A percentile compares a stretch with the other conserved stretches of the same genome.
Conservation (phyloP, 192 early-diverging fungal species). For the Entrophospora sp. region DNA sequence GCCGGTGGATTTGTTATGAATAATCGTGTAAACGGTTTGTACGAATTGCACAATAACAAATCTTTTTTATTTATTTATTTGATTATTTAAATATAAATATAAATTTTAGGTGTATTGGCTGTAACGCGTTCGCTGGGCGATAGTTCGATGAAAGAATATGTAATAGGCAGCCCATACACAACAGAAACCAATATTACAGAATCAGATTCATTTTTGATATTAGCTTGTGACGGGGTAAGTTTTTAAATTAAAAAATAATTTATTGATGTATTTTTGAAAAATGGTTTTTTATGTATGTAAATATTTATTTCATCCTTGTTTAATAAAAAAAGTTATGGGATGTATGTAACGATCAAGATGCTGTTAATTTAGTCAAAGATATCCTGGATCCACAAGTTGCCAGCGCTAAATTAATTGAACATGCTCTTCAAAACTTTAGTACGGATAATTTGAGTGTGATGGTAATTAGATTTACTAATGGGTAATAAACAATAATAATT, state of each 20-base stretch:
- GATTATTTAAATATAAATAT: not conserved
- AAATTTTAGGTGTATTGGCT: slow-evolving; percentile 69
- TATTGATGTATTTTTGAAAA: not conserved
- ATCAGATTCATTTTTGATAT: slow-evolving; percentile 74
- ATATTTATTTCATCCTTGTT: not conserved
- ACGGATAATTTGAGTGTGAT: slow-evolving; percentile 94
- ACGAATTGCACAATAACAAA: not conserved
- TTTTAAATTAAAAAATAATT: no score
- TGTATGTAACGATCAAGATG: slow-evolving; percentile 91
- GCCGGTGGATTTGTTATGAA: slow-evolving; percentile 97
- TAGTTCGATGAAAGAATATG: slow-evolving; percentile 91
- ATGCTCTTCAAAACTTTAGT: slow-evolving; percentile 86
- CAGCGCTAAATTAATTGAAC: slow-evolving; percentile 66
- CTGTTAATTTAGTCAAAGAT: slow-evolving; percentile 78
- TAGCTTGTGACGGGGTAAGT: slow-evolving; percentile 95
- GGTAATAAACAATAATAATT: not conserved
- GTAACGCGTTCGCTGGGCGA: slow-evolving; percentile 96
- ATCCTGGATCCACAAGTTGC: slow-evolving; percentile 68
- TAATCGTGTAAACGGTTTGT: slow-evolving; percentile 87
- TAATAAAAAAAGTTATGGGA: slow-evolving; percentile 74
- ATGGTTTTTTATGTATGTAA: not conserved
- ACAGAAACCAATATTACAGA: slow-evolving; percentile 75
- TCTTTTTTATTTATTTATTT: not conserved
- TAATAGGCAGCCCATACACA: slow-evolving; percentile 93
- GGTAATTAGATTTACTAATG: slow-evolving; percentile 54